A percentile compares a stretch with the other conserved stretches of the same genome.
phyloP scores from a whole-genome alignment of 495 filamentous ascomycete genomes.

The Penicillium steckii region DNA sequence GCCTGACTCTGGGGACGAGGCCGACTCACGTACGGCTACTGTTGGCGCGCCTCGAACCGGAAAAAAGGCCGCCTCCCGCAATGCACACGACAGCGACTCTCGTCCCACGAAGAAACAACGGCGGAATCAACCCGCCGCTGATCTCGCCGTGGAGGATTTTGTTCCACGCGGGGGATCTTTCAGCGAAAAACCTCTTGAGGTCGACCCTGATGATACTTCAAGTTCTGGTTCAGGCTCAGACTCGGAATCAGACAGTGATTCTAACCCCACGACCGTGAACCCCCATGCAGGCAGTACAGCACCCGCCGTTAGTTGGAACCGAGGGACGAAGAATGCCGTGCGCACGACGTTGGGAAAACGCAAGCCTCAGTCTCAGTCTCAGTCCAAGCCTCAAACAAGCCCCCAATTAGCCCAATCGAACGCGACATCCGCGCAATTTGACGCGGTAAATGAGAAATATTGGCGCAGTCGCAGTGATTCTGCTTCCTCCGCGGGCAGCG shows the following conservation, averaged over 20 bases:
- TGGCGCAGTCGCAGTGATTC: conserved; percentile 43
- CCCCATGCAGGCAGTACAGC: conserved; percentile 28
- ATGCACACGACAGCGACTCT: conserved; percentile 23
- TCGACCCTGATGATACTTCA: conserved; percentile 37
- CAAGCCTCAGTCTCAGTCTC: conserved; percentile 4
- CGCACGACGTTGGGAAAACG: conserved; percentile 35
- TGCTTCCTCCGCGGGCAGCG: conserved; percentile 19
- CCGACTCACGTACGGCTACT: conserved; percentile 43
- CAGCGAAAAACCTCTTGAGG: conserved; percentile 29
- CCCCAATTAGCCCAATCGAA: too few species aligned
- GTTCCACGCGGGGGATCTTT: conserved; percentile 41
- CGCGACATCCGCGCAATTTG: conserved; percentile 24
- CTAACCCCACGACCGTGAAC: conserved; percentile 13
- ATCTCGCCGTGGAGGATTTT: conserved; percentile 32
- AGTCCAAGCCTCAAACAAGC: neutral
- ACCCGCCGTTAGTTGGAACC: conserved; percentile 42
- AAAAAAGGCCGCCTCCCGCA: conserved; percentile 18
- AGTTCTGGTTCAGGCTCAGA: conserved; percentile 26
- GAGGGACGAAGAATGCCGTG: conserved; percentile 33
- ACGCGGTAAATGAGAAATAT: conserved; percentile 39
- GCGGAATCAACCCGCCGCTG: conserved; percentile 20
- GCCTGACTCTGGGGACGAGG: conserved; percentile 37
- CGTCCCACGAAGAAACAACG: conserved; percentile 33
- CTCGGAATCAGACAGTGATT: conserved; percentile 8
- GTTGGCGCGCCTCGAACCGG: conserved; percentile 31